Percentiles rank a stretch among this genome's conserved stretches.
phyloP scores from a whole-genome alignment of 2,329 filamentous ascomycete species.

The Stagonosporopsis rhizophila region DNA sequence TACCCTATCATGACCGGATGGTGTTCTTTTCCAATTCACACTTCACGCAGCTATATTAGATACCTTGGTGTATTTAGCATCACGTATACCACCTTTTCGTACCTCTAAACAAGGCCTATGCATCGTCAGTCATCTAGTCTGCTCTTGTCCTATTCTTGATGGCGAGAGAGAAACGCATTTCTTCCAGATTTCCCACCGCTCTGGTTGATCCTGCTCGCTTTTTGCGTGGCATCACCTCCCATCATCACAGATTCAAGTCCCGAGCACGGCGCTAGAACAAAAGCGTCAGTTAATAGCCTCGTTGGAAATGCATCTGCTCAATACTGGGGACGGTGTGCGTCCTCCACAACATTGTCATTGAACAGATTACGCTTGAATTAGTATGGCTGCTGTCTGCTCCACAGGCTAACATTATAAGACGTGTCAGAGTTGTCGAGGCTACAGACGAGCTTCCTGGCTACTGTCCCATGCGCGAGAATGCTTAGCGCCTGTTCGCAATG shows the following conservation, averaged over 20 bases:
- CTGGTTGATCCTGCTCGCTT: neutral
- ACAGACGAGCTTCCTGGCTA: too few species aligned
- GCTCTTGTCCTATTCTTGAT: neutral
- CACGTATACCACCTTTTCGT: conserved; percentile 1
- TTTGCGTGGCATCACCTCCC: neutral
- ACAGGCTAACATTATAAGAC: too few species aligned
- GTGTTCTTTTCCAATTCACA: neutral
- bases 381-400: too few species aligned
- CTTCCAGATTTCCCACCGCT: too few species aligned
- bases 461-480: neutral
- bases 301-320: too few species aligned
- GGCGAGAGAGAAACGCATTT: neutral
- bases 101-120: neutral
- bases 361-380: too few species aligned
- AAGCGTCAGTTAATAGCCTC: too few species aligned
- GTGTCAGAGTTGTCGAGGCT: too few species aligned
- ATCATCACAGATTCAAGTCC: neutral
- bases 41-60: conserved; percentile 3
- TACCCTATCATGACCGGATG: conserved; percentile 6
- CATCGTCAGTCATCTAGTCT: neutral
- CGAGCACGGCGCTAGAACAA: too few species aligned
- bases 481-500: neutral
- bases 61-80: neutral
- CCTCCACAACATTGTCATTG: too few species aligned
- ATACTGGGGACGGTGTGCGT: too few species aligned